Percentiles rank a stretch among this genome's conserved stretches.
These are phyloP conservation scores for Abrus pulchellus DNA, from an alignment of 306 rosid species.

Conservation along the genomic window DNA sequence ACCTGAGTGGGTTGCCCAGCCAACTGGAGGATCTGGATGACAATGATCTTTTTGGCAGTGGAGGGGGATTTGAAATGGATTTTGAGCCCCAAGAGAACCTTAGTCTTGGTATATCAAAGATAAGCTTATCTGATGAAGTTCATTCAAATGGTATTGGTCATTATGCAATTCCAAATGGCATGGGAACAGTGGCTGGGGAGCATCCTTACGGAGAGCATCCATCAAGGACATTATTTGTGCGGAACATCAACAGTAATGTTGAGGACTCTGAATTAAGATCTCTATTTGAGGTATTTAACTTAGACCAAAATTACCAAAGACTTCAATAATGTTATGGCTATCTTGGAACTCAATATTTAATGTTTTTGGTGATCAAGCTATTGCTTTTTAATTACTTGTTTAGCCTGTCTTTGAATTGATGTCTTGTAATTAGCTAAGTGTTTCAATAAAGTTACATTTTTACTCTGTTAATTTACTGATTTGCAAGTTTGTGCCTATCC, in stretches of 20 bases:
- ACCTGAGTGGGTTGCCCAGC: conserved; percentile 82
- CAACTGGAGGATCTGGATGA: conserved; percentile 94
- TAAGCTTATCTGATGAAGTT: conserved; percentile 69
- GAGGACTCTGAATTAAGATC: conserved; percentile 82
- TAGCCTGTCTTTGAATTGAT: background rate
- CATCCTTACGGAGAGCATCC: conserved; percentile 99
- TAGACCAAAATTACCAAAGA: background rate
- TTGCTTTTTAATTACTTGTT: background rate
- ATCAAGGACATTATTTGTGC: conserved; percentile 90
- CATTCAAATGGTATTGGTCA: conserved; percentile 67
- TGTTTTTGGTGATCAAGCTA: conserved; percentile 14
- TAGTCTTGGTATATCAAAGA: conserved; percentile 64
- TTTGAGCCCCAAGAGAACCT: conserved; percentile 76
- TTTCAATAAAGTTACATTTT: background rate
- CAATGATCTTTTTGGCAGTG: conserved; percentile 84
- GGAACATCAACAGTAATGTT: conserved; percentile 89
- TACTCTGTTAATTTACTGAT: background rate
- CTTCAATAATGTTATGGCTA: conserved; percentile 29
- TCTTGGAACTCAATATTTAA: background rate
- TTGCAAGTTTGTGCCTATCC: background rate
- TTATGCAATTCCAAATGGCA: conserved; percentile 75
- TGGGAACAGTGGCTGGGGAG: conserved; percentile 90
- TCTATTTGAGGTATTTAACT: conserved; percentile 79
- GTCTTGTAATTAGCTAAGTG: no score
- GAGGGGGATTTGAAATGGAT: conserved; percentile 93